Conservation (phyloP, 2,329 filamentous ascomycete species). For the Zymoseptoria passerinii region DNA sequence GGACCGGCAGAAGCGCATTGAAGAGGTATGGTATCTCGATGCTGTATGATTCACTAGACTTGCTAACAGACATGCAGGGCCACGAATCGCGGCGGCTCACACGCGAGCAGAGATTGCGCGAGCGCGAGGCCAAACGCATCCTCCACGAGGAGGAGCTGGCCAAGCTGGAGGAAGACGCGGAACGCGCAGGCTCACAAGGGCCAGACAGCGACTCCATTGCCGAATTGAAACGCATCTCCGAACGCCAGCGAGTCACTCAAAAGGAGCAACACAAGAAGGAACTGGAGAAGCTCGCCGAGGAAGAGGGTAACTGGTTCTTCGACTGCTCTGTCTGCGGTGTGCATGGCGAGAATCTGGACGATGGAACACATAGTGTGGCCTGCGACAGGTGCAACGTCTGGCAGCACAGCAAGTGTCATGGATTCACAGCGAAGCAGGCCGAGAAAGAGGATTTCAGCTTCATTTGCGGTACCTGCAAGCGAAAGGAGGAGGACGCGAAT, state of each 20-base stretch:
- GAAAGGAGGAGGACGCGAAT: conserved; percentile 54
- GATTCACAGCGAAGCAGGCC: conserved; percentile 67
- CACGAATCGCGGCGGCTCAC: conserved; percentile 73
- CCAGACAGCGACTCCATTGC: conserved; percentile 52
- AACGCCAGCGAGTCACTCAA: conserved; percentile 71
- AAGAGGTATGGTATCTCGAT: conserved; percentile 40
- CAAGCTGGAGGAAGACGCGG: conserved; percentile 56
- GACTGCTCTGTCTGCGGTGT: conserved; percentile 83
- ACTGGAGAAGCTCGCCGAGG: conserved; percentile 58
- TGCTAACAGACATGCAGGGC: conserved; percentile 43
- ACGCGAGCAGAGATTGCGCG: conserved; percentile 74
- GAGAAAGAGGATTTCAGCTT: conserved; percentile 84
- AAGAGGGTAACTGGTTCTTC: conserved; percentile 84
- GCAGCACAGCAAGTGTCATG: conserved; percentile 92
- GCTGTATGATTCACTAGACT: not conserved
- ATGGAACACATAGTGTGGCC: conserved; percentile 85
- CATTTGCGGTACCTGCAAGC: conserved; percentile 69
- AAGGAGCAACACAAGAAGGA: conserved; percentile 73
- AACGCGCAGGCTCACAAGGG: conserved; percentile 22
- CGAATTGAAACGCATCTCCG: conserved; percentile 53
- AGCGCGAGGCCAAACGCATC: conserved; percentile 76
- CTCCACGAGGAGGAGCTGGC: conserved; percentile 76
- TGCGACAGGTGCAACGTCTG: conserved; percentile 92
- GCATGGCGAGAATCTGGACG: conserved; percentile 80
- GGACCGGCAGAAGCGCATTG: conserved; percentile 55